Evolutionary conservation across 768 basidiomycete genomes (phyloP), one percentile per base, ranked within the genome.

Genomic region (Termitomyces sp.): DNA sequence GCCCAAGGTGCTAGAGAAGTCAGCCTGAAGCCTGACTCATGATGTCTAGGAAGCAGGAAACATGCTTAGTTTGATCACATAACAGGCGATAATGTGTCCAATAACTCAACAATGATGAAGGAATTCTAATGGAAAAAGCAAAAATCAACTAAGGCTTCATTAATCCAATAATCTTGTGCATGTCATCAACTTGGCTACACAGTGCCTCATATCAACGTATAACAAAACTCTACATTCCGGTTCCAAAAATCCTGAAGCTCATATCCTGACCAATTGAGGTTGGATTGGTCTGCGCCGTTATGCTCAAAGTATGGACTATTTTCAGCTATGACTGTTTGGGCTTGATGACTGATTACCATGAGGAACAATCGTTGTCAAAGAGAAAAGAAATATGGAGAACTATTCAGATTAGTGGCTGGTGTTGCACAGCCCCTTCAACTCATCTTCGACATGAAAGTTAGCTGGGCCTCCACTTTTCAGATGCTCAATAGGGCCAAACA

Each of bases 11-110:
- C 27, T 5, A 53, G 61, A 14, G 55, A 49, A 30, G 42, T 62
- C 8, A 71, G 62, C 37, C 24, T 73, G 7, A 79, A 71, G 62
- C 37, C 24, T 73, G 7, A 79, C 75, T 3, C 73, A 73, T 61
- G 72, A 79, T 64, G 74, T 67, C 5, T 78, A 76, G 76, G 73
- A 75, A 48, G 76, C 76, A 2, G 50, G 33, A 9, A 76, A 74
- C 57, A 59, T 61, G 1, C 26, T 14, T 53, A 74, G 74, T 60
- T 74, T 58, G 70, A 71, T 0, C 59, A 71, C 51, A 61, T 76
- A 1, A 76, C 74, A 0, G 74, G 68, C 54, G 70, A 78, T 56
- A 77, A 76, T 57, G 73, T 75, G 0, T 54, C 26, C 2, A 77
- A 76, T 55, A 79, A 77, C 57, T 50, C 55, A 16, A 75, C 74